These are phyloP conservation scores for Cutaneotrichosporon sp. DNA, from an alignment of 1,284 basidiomycete genomes.

Conservation along the genomic window DNA sequence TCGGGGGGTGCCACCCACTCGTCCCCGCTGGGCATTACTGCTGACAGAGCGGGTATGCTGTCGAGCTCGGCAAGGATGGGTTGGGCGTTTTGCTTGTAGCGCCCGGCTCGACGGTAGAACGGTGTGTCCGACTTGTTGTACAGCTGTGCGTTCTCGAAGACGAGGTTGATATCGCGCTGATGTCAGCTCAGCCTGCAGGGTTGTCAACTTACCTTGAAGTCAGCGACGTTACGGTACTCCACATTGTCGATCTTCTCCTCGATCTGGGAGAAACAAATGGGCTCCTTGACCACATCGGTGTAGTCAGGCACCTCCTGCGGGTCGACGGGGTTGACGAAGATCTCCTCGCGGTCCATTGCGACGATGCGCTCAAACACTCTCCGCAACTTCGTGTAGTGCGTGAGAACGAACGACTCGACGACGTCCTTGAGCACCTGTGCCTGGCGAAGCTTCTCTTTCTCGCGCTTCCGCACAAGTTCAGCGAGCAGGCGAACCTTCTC, in stretches of 20 bases:
- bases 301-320: conserved; percentile 82
- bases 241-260: conserved; percentile 70
- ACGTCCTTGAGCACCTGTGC: conserved; percentile 65
- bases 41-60: conserved; percentile 22
- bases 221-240: conserved; percentile 67
- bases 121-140: conserved; percentile 77
- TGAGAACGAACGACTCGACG: conserved; percentile 62
- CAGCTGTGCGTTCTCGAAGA: conserved; percentile 75
- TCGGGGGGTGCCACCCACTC: not conserved
- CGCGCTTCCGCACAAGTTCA: conserved; percentile 71
- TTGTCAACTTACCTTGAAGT: conserved; percentile 66
- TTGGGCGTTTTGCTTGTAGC: conserved; percentile 60
- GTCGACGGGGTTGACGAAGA: conserved; percentile 79
- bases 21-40: not conserved
- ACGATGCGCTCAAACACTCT: conserved; percentile 65
- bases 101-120: conserved; percentile 67
- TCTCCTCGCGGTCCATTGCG: conserved; percentile 65
- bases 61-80: conserved; percentile 62
- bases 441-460: conserved; percentile 74
- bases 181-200: too few species aligned
- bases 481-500: conserved; percentile 67
- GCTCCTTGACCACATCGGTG: conserved; percentile 74
- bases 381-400: conserved; percentile 61
- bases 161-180: conserved; percentile 75
- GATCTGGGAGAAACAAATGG: conserved; percentile 86